These are phyloP conservation scores for Candida quercuum DNA, from an alignment of 805 yeast species.

Conservation along the genomic window DNA sequence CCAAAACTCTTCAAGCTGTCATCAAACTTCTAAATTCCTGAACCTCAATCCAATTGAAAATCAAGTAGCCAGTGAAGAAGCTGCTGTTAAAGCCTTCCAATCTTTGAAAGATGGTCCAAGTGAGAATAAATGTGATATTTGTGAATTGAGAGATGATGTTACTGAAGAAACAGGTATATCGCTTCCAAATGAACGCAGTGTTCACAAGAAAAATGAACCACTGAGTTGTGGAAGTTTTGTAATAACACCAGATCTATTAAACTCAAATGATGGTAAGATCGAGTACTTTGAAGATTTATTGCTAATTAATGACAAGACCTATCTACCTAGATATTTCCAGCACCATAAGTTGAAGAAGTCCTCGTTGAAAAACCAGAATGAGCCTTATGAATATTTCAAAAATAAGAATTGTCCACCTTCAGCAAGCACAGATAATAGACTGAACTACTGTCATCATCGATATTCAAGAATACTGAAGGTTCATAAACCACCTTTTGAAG, in stretches of 20 bases:
- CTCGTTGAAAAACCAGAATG: constrained; percentile 1
- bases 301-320: constrained; percentile 11
- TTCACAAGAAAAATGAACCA: neutral
- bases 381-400: constrained; percentile 6
- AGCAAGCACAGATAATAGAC: constrained; percentile 1
- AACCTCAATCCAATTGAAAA: too few relatives aligned
- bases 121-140: neutral
- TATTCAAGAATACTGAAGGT: constrained; percentile 8
- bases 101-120: too few relatives aligned
- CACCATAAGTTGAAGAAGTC: constrained; percentile 12
- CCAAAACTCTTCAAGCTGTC: neutral
- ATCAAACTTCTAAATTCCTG: neutral
- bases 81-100: too few relatives aligned
- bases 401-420: constrained; percentile 18
- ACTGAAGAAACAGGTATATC: neutral
- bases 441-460: constrained; percentile 5
- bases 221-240: neutral
- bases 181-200: constrained; percentile 5
- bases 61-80: too few relatives aligned
- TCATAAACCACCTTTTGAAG: neutral
- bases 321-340: constrained; percentile 19
- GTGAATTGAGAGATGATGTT: too few relatives aligned
- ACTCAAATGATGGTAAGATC: constrained; percentile 9
- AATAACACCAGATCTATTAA: constrained; percentile 2
- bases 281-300: constrained; percentile 10